Conservation (phyloP, 345 rosid species). For the Bruguiera parviflora region DNA sequence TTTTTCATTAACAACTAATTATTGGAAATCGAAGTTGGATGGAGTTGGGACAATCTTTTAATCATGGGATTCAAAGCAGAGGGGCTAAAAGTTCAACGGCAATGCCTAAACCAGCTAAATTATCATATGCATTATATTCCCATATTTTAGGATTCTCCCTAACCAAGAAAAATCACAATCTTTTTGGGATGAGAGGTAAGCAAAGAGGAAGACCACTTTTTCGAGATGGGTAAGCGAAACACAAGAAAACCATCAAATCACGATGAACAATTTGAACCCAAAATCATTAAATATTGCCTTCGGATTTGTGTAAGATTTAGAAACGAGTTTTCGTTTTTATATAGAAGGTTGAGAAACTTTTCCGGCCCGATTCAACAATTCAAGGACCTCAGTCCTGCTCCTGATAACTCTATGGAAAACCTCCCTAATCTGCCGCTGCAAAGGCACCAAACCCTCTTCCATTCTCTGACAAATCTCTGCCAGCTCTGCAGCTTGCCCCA, state of each 20-base stretch:
- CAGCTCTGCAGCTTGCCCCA: slow-evolving; percentile 57
- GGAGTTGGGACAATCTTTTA: no score
- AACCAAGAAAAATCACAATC: no score
- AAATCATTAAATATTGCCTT: background rate
- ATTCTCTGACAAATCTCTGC: slow-evolving; percentile 64
- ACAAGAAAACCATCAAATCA: background rate
- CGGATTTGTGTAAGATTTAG: background rate
- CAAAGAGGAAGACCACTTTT: background rate
- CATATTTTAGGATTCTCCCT: no score
- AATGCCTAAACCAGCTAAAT: no score
- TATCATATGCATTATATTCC: no score
- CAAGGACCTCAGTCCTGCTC: slow-evolving; percentile 78
- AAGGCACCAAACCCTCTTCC: slow-evolving; percentile 80
- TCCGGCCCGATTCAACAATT: slow-evolving; percentile 54
- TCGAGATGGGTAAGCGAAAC: no score
- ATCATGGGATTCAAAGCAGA: no score
- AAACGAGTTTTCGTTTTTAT: slow-evolving; percentile 13
- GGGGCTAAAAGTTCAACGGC: no score
- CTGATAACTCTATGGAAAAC: slow-evolving; percentile 87
- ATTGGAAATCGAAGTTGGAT: no score
- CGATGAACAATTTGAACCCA: slow-evolving; percentile 18
- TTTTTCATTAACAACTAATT: no score
- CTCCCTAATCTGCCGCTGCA: slow-evolving; percentile 88
- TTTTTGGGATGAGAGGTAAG: background rate
- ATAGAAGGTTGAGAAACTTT: slow-evolving; percentile 31